Evolutionary conservation across 2,329 filamentous ascomycete genomes (phyloP).

Genomic region (Pseudogymnoascus sp.): DNA sequence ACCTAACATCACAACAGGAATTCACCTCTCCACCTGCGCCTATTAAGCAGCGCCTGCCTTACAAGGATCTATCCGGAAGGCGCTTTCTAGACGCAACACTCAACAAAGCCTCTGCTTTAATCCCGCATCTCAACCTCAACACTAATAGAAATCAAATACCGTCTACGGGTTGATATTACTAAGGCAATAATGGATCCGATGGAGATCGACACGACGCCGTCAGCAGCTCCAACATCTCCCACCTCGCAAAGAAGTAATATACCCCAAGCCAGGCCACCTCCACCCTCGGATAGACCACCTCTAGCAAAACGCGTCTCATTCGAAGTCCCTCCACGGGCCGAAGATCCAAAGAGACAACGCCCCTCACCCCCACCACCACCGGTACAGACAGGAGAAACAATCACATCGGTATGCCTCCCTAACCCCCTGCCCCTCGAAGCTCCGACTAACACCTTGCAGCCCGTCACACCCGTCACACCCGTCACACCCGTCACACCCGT

Average conservation of each 20-base stretch:
- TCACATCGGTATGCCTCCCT: background rate
- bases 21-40: background rate
- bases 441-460: background rate
- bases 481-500: background rate
- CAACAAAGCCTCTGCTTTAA: background rate
- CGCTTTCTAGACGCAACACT: background rate
- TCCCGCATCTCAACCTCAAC: background rate
- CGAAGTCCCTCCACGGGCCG: conserved; percentile 12
- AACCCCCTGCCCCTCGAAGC: background rate
- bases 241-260: background rate
- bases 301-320: conserved; percentile 11
- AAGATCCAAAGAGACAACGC: background rate
- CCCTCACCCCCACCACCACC: background rate
- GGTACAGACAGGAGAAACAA: background rate
- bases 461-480: background rate
- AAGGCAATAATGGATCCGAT: background rate
- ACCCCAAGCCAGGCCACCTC: background rate
- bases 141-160: background rate
- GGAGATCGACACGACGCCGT: background rate
- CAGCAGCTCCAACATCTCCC: background rate
- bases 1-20: background rate
- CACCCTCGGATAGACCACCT: background rate
- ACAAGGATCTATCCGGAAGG: background rate
- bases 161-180: background rate
- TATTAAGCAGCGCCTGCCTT: background rate